phyloP scores from a whole-genome alignment of 2,329 filamentous ascomycete genomes.

The Pleochaeta shiraiana region DNA sequence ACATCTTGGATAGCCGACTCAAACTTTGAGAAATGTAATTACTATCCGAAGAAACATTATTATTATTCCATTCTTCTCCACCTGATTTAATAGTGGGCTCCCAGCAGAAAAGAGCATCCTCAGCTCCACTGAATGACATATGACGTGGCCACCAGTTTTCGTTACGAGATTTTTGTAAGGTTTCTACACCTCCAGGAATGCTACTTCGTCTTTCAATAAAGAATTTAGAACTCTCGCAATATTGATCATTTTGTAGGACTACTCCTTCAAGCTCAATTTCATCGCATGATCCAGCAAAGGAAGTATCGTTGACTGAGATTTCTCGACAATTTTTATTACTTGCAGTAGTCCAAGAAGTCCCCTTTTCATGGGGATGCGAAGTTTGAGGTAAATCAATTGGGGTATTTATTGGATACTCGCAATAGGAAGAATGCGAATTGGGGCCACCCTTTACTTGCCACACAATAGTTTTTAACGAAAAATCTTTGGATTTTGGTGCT shows the following conservation, averaged over 20 bases:
- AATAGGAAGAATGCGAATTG: neutral
- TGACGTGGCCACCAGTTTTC: constrained; percentile 47
- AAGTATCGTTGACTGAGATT: constrained; percentile 25
- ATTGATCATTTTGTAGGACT: constrained; percentile 27
- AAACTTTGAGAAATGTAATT: constrained; percentile 27
- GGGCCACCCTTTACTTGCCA: neutral
- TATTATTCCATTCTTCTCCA: constrained; percentile 15
- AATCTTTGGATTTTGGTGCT: constrained; percentile 10
- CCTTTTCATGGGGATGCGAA: neutral
- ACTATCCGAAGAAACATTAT: neutral
- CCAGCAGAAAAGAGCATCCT: constrained; percentile 53
- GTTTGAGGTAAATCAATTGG: neutral
- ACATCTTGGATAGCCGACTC: constrained; percentile 28
- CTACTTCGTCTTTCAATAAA: constrained; percentile 42
- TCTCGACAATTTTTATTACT: constrained; percentile 14
- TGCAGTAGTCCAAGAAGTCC: neutral
- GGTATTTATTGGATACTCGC: neutral
- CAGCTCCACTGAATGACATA: constrained; percentile 53
- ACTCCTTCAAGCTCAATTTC: constrained; percentile 36
- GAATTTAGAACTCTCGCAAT: constrained; percentile 22
- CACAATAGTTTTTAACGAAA: neutral
- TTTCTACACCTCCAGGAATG: constrained; percentile 21
- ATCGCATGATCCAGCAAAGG: constrained; percentile 35
- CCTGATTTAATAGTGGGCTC: constrained; percentile 25
- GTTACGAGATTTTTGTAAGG: constrained; percentile 21